Conservation (phyloP, 371 early-diverging fungal genomes). For the Mucor plumbeus region DNA sequence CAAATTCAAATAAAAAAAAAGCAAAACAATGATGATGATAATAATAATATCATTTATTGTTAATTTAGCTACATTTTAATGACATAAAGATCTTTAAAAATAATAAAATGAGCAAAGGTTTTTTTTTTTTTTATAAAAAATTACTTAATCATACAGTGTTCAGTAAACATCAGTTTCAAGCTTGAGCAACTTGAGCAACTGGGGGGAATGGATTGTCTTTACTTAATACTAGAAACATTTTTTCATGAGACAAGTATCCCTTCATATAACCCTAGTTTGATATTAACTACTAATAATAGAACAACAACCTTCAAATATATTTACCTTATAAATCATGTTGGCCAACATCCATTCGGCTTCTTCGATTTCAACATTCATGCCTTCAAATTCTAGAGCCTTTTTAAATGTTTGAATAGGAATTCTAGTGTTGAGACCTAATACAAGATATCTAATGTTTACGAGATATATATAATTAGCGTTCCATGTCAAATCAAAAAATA, state of each 20-base stretch:
- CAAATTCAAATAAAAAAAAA: too few relatives aligned
- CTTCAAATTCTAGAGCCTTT: constrained; percentile 55
- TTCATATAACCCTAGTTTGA: constrained; percentile 73
- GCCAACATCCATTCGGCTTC: constrained; percentile 69
- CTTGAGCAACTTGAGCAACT: constrained; percentile 29
- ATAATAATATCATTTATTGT: too few relatives aligned
- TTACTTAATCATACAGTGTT: too few relatives aligned
- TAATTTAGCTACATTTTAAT: too few relatives aligned
- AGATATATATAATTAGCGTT: too few relatives aligned
- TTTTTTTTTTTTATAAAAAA: too few relatives aligned
- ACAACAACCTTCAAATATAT: neutral
- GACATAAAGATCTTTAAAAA: too few relatives aligned
- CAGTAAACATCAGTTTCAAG: neutral
- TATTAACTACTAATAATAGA: neutral
- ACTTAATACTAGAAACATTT: constrained; percentile 76
- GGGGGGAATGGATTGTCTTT: constrained; percentile 81
- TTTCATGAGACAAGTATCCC: constrained; percentile 88
- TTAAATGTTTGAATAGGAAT: constrained; percentile 62
- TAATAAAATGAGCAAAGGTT: too few relatives aligned
- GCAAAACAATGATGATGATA: too few relatives aligned
- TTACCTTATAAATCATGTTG: constrained; percentile 79
- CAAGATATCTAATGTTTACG: constrained; percentile 47
- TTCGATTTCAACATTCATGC: constrained; percentile 46
- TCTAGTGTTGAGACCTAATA: constrained; percentile 52
- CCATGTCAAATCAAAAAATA: too few relatives aligned